Evolutionary conservation across 1,284 basidiomycete genomes (phyloP).

Genomic region (Malassezia caprae): DNA sequence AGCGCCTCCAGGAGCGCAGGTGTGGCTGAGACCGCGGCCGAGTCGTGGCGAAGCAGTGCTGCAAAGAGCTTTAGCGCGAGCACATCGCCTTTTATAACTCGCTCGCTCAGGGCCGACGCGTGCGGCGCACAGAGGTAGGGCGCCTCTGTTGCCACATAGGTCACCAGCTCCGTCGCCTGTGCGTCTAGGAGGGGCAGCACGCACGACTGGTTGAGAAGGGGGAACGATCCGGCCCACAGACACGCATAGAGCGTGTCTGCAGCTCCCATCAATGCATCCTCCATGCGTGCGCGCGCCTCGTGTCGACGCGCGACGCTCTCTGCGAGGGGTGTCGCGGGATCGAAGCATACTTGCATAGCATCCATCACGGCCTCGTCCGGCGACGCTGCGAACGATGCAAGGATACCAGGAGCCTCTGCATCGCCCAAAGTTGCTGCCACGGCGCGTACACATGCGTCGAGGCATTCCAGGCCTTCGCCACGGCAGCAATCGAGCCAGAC

Average conservation of each 20-base stretch:
- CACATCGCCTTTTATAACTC: background rate
- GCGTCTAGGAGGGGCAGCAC: constrained; percentile 61
- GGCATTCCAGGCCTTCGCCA: constrained; percentile 70
- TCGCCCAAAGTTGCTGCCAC: constrained; percentile 14
- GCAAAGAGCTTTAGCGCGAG: constrained; percentile 2
- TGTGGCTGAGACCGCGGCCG: background rate
- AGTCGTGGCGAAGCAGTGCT: background rate
- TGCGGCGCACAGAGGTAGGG: constrained; percentile 11
- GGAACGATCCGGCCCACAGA: constrained; percentile 62
- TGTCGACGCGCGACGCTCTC: constrained; percentile 59
- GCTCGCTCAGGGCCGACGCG: background rate
- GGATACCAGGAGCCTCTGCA: constrained; percentile 60
- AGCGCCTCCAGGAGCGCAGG: background rate
- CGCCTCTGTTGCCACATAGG: constrained; percentile 6
- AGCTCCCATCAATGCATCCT: constrained; percentile 50
- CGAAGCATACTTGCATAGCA: constrained; percentile 67
- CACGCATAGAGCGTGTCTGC: background rate
- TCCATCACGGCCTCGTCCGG: constrained; percentile 81
- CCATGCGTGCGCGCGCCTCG: constrained; percentile 51
- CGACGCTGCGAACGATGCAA: constrained; percentile 70
- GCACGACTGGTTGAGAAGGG: constrained; percentile 72
- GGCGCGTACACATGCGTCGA: constrained; percentile 52
- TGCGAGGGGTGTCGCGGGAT: constrained; percentile 72
- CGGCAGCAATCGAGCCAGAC: constrained; percentile 33
- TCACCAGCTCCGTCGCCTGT: background rate